A percentile compares a stretch with the other conserved stretches of the same genome.
Conservation (phyloP, 208 protist genomes). For the Porcisia deanei region DNA sequence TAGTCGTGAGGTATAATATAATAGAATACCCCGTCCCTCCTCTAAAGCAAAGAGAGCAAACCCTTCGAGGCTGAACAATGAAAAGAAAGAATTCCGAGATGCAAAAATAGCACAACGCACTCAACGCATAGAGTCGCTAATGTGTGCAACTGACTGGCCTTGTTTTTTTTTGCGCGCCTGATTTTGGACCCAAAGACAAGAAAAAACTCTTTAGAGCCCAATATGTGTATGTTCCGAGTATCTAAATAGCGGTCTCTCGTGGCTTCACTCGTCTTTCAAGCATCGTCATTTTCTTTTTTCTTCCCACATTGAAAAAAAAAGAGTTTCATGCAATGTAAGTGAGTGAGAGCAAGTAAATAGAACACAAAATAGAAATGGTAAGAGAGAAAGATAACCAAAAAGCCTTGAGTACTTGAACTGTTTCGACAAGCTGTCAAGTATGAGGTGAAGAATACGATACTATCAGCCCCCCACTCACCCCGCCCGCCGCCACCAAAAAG, state of each 20-base stretch:
- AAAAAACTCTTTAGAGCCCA: no score
- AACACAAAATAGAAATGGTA: neutral
- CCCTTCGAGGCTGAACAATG: neutral
- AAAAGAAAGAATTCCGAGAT: neutral
- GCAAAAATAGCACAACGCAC: no score
- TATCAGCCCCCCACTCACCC: neutral
- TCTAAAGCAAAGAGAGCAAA: neutral
- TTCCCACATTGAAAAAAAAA: neutral
- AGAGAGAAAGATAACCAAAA: no score
- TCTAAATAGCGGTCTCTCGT: no score
- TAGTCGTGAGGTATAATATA: neutral
- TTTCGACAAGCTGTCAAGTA: neutral
- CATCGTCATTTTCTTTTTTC: neutral
- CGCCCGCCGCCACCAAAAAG: neutral
- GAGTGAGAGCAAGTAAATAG: neutral
- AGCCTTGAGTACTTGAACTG: neutral
- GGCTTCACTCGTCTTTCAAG: no score
- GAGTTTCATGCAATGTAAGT: neutral
- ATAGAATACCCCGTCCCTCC: neutral
- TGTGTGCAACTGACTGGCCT: no score
- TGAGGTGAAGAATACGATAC: neutral
- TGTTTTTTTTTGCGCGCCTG: no score
- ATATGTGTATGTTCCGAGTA: no score
- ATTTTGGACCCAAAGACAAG: no score
- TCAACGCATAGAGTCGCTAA: no score